phyloP scores from a whole-genome alignment of 805 yeast genomes.

The Groenewaldozyma tartarivorans region DNA sequence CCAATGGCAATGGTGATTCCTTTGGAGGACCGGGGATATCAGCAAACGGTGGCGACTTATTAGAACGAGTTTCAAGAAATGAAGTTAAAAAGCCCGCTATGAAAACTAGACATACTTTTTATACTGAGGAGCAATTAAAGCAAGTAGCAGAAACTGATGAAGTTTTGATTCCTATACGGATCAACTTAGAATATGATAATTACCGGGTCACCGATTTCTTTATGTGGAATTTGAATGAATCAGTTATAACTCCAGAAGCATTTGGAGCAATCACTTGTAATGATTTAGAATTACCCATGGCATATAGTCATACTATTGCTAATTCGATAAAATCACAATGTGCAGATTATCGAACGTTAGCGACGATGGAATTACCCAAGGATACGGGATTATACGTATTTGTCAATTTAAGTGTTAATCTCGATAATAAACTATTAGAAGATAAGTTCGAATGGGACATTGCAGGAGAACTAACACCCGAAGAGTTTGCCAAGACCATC shows the following conservation, averaged over 20 bases:
- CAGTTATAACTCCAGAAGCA: conserved; percentile 59
- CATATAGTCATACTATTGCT: conserved; percentile 51
- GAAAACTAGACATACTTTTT: conserved; percentile 29
- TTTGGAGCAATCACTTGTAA: conserved; percentile 67
- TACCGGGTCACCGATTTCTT: conserved; percentile 51
- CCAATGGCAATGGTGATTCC: not conserved
- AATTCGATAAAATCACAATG: conserved; percentile 71
- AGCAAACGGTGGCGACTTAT: not conserved
- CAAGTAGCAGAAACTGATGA: conserved; percentile 34
- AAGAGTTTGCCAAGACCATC: conserved; percentile 69
- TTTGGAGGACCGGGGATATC: not conserved
- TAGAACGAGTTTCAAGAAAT: conserved; percentile 5
- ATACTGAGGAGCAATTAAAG: conserved; percentile 28
- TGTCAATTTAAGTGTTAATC: conserved; percentile 68
- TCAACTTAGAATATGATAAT: conserved; percentile 51
- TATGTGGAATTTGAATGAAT: conserved; percentile 65
- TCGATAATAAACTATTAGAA: conserved; percentile 75
- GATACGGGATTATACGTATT: conserved; percentile 66
- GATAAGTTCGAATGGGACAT: conserved; percentile 96
- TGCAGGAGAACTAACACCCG: conserved; percentile 52
- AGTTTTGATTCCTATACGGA: conserved; percentile 54
- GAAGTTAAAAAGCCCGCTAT: conserved; percentile 33
- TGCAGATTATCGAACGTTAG: conserved; percentile 58
- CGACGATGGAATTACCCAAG: conserved; percentile 56
- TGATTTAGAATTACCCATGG: conserved; percentile 72